These are phyloP conservation scores for Cryptococcus sp. DNA, from an alignment of 1,284 basidiomycete species.

Conservation along the genomic window DNA sequence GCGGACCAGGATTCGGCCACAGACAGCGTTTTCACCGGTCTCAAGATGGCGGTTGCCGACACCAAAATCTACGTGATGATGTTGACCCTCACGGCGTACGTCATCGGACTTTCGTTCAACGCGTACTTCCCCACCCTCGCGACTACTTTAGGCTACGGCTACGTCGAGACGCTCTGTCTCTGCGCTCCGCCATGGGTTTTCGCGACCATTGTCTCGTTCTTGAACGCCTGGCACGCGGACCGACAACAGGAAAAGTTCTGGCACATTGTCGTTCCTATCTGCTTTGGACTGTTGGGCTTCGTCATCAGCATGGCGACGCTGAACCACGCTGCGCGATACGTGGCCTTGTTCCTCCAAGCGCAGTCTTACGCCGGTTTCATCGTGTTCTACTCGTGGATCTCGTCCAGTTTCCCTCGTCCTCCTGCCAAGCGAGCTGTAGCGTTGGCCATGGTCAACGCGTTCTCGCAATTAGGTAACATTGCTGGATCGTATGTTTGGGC, in stretches of 20 bases:
- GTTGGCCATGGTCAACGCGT: constrained; percentile 49
- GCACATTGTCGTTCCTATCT: constrained; percentile 59
- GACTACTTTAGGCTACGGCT: constrained; percentile 55
- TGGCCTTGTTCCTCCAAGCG: constrained; percentile 51
- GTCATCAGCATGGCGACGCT: constrained; percentile 44
- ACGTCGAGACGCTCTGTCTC: constrained; percentile 64
- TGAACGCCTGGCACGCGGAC: constrained; percentile 71
- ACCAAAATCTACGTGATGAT: constrained; percentile 64
- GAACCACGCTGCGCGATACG: constrained; percentile 47
- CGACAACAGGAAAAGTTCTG: constrained; percentile 59
- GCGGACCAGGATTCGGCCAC: constrained; percentile 53
- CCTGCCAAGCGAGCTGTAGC: constrained; percentile 46
- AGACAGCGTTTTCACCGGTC: constrained; percentile 53
- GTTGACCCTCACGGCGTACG: constrained; percentile 57
- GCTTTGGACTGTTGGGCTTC: constrained; percentile 43
- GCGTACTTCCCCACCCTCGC: constrained; percentile 66
- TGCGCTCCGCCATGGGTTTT: constrained; percentile 73
- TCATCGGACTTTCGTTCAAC: constrained; percentile 67
- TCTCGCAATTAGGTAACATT: constrained; percentile 54
- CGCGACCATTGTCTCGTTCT: constrained; percentile 59
- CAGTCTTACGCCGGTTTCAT: constrained; percentile 46
- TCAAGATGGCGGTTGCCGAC: constrained; percentile 64
- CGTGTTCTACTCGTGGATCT: constrained; percentile 46
- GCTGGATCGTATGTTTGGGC: constrained; percentile 63
- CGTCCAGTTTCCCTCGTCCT: constrained; percentile 48